Conservation (phyloP, 495 filamentous ascomycete genomes). For the Penicillium flavigenum region DNA sequence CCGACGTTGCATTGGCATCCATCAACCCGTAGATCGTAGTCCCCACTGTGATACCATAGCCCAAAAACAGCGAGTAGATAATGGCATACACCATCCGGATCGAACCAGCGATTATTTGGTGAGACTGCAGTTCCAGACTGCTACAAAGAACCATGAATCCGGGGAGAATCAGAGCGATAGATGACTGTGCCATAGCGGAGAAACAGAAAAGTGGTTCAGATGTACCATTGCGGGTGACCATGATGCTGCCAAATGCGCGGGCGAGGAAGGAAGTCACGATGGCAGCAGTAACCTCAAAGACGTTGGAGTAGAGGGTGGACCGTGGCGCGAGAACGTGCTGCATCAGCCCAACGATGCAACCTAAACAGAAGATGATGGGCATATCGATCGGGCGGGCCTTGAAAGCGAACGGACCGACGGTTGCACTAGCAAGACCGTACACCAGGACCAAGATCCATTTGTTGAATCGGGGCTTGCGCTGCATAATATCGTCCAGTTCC, state of each 20-base stretch:
- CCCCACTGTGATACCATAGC: conserved; percentile 92
- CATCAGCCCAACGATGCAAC: conserved; percentile 75
- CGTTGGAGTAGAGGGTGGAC: conserved; percentile 76
- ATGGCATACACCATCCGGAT: conserved; percentile 95
- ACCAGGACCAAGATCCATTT: conserved; percentile 72
- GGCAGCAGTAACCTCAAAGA: conserved; percentile 87
- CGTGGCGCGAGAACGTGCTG: conserved; percentile 76
- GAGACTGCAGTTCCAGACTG: conserved; percentile 83
- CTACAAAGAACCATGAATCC: conserved; percentile 83
- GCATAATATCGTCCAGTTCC: conserved; percentile 67
- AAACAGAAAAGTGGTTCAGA: conserved; percentile 76
- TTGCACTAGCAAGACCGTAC: conserved; percentile 78
- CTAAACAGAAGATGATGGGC: conserved; percentile 82
- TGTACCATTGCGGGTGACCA: conserved; percentile 43
- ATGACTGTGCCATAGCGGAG: conserved; percentile 84
- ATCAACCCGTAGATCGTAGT: conserved; percentile 85
- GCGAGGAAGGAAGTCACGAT: conserved; percentile 85
- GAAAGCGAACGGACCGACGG: conserved; percentile 85
- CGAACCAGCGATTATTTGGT: conserved; percentile 82
- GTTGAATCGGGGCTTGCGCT: conserved; percentile 62
- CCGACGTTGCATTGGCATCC: conserved; percentile 69
- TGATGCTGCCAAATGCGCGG: conserved; percentile 79
- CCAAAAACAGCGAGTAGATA: conserved; percentile 92
- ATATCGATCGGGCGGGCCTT: conserved; percentile 81
- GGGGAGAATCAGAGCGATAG: conserved; percentile 88